phyloP scores from a whole-genome alignment of 2,329 filamentous ascomycete genomes.

The Elsinoe necatrix region DNA sequence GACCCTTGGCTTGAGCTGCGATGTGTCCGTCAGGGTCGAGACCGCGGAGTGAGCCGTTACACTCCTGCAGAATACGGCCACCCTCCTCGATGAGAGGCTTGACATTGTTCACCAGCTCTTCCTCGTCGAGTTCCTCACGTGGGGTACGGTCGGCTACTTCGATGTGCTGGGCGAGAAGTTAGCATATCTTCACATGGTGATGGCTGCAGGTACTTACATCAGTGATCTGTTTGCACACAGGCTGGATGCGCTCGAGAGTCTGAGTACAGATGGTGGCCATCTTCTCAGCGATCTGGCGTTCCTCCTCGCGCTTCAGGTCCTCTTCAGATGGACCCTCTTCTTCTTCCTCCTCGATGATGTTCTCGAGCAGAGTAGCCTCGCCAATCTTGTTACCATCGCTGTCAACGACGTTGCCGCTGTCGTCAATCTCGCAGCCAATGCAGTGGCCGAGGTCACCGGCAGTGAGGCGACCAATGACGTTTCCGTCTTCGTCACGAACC shows the following conservation, averaged over 20 bases:
- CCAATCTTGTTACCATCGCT: constrained; percentile 55
- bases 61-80: constrained; percentile 70
- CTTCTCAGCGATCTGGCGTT: constrained; percentile 67
- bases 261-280: constrained; percentile 66
- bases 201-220: constrained; percentile 47
- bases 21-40: constrained; percentile 85
- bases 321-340: constrained; percentile 49
- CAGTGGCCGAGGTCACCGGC: constrained; percentile 45
- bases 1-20: constrained; percentile 74
- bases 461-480: constrained; percentile 43
- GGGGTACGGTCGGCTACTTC: constrained; percentile 71
- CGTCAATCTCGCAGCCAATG: constrained; percentile 44
- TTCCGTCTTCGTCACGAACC: constrained; percentile 44
- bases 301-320: constrained; percentile 51
- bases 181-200: constrained; percentile 21
- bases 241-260: constrained; percentile 74
- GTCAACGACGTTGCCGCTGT: constrained; percentile 45
- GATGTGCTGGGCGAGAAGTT: constrained; percentile 50
- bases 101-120: constrained; percentile 76
- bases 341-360: constrained; percentile 49
- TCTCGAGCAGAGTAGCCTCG: constrained; percentile 53
- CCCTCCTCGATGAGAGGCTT: constrained; percentile 85
- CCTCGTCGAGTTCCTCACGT: constrained; percentile 82
- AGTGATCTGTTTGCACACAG: constrained; percentile 78
- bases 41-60: constrained; percentile 77